Evolutionary conservation across 345 rosid genomes (phyloP).

Genomic region (Adansonia digitata): DNA sequence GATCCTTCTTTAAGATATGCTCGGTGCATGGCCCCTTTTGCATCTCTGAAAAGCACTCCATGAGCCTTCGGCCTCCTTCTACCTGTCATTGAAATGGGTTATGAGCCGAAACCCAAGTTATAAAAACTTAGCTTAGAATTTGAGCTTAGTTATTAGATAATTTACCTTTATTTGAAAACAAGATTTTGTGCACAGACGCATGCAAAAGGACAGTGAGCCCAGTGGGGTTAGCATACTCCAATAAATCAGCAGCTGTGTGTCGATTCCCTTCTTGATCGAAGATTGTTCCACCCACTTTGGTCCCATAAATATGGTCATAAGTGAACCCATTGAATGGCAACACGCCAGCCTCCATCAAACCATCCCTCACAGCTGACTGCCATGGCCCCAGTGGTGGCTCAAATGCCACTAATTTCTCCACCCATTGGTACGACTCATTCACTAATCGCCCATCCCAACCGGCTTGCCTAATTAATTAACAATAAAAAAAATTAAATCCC

Average conservation of each 20-base stretch:
- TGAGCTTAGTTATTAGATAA: too few species aligned
- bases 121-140: too few species aligned
- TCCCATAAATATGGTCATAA: slow-evolving; percentile 62
- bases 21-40: slow-evolving; percentile 30
- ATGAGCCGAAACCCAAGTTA: background rate
- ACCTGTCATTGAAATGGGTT: background rate
- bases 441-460: slow-evolving; percentile 54
- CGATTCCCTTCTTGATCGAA: slow-evolving; percentile 53
- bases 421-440: slow-evolving; percentile 62
- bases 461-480: slow-evolving; percentile 18
- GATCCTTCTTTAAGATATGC: slow-evolving; percentile 41
- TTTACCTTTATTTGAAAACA: slow-evolving; percentile 32
- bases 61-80: slow-evolving; percentile 36
- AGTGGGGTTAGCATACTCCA: slow-evolving; percentile 50
- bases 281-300: slow-evolving; percentile 72
- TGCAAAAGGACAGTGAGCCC: slow-evolving; percentile 46
- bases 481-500: background rate
- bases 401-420: slow-evolving; percentile 54
- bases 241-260: slow-evolving; percentile 72
- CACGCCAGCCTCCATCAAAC: slow-evolving; percentile 55
- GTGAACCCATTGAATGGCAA: slow-evolving; percentile 66
- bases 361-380: slow-evolving; percentile 74
- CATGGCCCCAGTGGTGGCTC: slow-evolving; percentile 44
- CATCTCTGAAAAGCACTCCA: slow-evolving; percentile 53
- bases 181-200: slow-evolving; percentile 49